A percentile compares a stretch with the other conserved stretches of the same genome.
Evolutionary conservation across 331 rosid species (phyloP).

Genomic region (Erythrophleum ivorense): DNA sequence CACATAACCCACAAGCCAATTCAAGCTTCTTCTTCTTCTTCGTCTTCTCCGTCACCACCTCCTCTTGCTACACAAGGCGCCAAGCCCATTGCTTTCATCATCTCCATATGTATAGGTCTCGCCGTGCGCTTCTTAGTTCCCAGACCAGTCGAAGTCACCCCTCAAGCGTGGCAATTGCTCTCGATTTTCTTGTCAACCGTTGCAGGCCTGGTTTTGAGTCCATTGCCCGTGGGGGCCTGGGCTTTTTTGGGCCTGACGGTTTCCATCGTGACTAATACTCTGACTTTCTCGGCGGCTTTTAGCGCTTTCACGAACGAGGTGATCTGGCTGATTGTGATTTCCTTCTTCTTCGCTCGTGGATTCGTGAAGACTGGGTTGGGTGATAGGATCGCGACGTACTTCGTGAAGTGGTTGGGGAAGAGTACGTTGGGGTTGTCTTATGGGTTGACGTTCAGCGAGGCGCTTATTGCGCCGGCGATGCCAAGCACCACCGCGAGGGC

Average conservation of each 20-base stretch:
- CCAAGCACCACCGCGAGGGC: conserved; percentile 98
- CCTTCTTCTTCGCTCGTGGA: conserved; percentile 97
- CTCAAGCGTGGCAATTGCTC: conserved; percentile 92
- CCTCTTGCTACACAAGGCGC: conserved; percentile 59
- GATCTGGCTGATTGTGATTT: conserved; percentile 93
- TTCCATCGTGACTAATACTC: conserved; percentile 68
- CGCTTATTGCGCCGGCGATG: conserved; percentile 95
- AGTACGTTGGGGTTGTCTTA: conserved; percentile 89
- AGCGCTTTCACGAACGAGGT: conserved; percentile 91
- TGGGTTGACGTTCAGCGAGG: conserved; percentile 86
- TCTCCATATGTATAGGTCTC: conserved; percentile 71
- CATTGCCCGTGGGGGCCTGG: conserved; percentile 98
- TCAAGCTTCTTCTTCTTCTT: conserved; percentile 53
- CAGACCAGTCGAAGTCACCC: conserved; percentile 69
- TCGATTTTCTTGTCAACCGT: conserved; percentile 86
- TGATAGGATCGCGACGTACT: conserved; percentile 87
- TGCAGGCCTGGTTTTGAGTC: conserved; percentile 87
- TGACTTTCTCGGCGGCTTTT: conserved; percentile 74
- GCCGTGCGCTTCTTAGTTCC: conserved; percentile 73
- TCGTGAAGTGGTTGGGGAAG: conserved; percentile 88
- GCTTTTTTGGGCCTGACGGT: conserved; percentile 82
- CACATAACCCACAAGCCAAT: conserved; percentile 43
- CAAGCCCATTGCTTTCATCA: conserved; percentile 62
- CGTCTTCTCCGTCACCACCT: conserved; percentile 29
- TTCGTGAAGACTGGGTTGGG: conserved; percentile 95